phyloP scores from a whole-genome alignment of 2,329 filamentous ascomycete species.

The Didymella glomerata region DNA sequence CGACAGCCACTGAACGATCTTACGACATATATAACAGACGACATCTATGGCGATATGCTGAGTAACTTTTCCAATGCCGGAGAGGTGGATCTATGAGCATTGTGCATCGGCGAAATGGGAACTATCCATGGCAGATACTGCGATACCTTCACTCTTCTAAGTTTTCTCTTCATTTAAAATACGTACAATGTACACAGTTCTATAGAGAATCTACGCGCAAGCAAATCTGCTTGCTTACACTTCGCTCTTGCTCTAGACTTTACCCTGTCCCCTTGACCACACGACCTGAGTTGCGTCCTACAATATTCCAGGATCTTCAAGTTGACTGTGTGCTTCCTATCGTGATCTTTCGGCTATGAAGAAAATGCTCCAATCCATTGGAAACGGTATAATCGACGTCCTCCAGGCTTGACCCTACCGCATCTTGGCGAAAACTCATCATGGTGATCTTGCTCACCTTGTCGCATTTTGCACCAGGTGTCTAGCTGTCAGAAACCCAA shows the following conservation, averaged over 20 bases:
- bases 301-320: not conserved
- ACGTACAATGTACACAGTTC: not conserved
- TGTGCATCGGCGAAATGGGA: not conserved
- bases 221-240: not conserved
- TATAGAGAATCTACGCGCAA: not conserved
- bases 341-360: not conserved
- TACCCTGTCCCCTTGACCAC: not conserved
- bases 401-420: no score
- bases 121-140: not conserved
- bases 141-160: not conserved
- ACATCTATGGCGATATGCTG: not conserved
- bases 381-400: not conserved
- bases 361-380: not conserved
- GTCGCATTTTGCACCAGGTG: not conserved
- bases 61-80: not conserved
- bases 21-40: conserved; percentile 1
- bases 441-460: not conserved
- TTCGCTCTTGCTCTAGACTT: not conserved
- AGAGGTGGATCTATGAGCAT: not conserved
- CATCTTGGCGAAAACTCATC: not conserved
- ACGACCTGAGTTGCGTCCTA: not conserved
- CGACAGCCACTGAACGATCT: conserved; percentile 26
- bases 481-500: not conserved
- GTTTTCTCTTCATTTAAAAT: not conserved
- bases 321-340: not conserved